Evolutionary conservation across 495 filamentous ascomycete species (phyloP), one percentile per base, ranked within the genome.

Genomic region (Podospora australis): DNA sequence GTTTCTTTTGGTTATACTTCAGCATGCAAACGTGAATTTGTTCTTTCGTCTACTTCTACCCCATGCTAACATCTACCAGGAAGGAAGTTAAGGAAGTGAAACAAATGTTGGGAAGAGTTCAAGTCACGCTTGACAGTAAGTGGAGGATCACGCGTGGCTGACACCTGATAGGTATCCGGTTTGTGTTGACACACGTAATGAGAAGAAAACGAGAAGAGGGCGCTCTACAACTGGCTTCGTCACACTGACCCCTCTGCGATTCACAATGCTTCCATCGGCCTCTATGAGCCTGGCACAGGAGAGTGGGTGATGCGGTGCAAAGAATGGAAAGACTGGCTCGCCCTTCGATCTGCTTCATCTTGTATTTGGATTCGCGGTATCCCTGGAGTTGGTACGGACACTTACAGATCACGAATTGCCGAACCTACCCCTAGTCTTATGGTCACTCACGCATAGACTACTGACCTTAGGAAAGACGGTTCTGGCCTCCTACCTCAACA

Each of bases 361-460:
- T 61, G 54, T 39, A 22, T 69, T 7, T 69, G 64, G 66, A 56
- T 70, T 8, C 54, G 58, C 30, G 67, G 66, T 10, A 69, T 71
- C 20, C 69, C 69, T 16, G 69, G 69, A 1, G 59, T 61, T 23
- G 67, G 69, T n/a, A n/a, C n/a, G n/a, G n/a, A n/a, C n/a, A n/a
- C n/a, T n/a, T n/a, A n/a, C n/a, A n/a, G n/a, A n/a, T n/a, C n/a
- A n/a, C n/a, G n/a, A n/a, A n/a, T n/a, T n/a, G n/a, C n/a, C n/a
- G n/a, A n/a, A n/a, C n/a, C n/a, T n/a, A n/a, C n/a, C n/a, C n/a
- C n/a, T n/a, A n/a, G n/a, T n/a, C n/a, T n/a, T n/a, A n/a, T n/a
- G n/a, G n/a, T n/a, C n/a, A n/a, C n/a, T n/a, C n/a, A n/a, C n/a
- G n/a, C n/a, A n/a, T n/a, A n/a, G n/a, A n/a, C n/a, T n/a, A n/a